Percentiles rank a stretch among this genome's conserved stretches.
These are phyloP conservation scores for Porpolomopsis calyptriformis DNA, from an alignment of 768 basidiomycete genomes.

Conservation along the genomic window DNA sequence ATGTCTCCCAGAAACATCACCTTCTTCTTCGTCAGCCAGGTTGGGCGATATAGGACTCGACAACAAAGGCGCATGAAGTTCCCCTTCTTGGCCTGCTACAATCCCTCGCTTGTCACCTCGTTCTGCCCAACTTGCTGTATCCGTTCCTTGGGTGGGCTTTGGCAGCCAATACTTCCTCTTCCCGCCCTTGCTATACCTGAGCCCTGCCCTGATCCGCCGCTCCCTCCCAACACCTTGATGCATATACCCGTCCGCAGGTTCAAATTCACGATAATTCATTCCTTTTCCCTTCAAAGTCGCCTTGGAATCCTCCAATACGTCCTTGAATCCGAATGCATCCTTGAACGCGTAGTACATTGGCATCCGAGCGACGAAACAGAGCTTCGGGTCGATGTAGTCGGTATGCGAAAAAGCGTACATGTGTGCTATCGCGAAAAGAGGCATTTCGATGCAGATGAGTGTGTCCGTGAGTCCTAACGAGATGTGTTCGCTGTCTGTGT, in stretches of 20 bases:
- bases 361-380: constrained; percentile 75
- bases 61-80: constrained; percentile 69
- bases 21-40: constrained; percentile 31
- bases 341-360: constrained; percentile 77
- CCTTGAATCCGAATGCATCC: constrained; percentile 79
- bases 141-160: constrained; percentile 35
- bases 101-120: constrained; percentile 31
- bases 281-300: constrained; percentile 78
- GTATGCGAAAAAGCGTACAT: constrained; percentile 88
- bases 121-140: constrained; percentile 29
- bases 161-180: constrained; percentile 95
- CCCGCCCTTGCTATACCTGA: constrained; percentile 88
- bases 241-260: constrained; percentile 88
- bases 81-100: constrained; percentile 36
- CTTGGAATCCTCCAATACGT: constrained; percentile 79
- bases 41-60: constrained; percentile 51
- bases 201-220: constrained; percentile 78
- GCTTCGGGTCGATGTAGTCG: constrained; percentile 61
- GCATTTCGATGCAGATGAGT: constrained; percentile 95
- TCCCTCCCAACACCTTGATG: constrained; percentile 85
- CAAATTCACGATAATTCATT: constrained; percentile 93
- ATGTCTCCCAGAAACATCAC: constrained; percentile 29
- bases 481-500: constrained; percentile 81
- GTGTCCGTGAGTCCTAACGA: constrained; percentile 84
- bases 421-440: constrained; percentile 90